Conservation (phyloP, 1,284 basidiomycete genomes). For the Boletus albobrunnescens region DNA sequence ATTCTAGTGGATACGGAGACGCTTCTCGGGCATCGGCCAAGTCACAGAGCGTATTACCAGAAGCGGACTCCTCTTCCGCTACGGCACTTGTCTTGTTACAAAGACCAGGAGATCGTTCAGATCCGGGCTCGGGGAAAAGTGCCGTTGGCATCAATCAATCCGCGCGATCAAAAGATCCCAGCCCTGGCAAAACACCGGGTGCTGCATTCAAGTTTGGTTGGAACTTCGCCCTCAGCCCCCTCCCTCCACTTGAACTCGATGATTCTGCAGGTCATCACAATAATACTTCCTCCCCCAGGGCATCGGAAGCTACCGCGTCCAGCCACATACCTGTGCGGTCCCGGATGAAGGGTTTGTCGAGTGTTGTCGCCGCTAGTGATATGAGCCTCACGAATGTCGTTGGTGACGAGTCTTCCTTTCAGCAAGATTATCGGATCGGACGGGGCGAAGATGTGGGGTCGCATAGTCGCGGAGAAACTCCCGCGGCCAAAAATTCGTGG, state of each 20-base stretch:
- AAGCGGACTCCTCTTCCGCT: neutral
- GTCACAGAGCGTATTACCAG: slow-evolving; percentile 1
- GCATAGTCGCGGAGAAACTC: slow-evolving; percentile 27
- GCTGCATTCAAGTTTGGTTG: slow-evolving; percentile 39
- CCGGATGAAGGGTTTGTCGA: slow-evolving; percentile 24
- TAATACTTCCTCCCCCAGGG: slow-evolving; percentile 21
- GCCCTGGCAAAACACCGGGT: slow-evolving; percentile 18
- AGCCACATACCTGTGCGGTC: slow-evolving; percentile 49
- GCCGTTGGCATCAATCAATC: neutral
- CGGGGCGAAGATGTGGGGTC: slow-evolving; percentile 32
- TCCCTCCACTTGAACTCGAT: slow-evolving; percentile 41
- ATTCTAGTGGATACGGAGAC: slow-evolving; percentile 12
- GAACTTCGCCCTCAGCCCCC: slow-evolving; percentile 37
- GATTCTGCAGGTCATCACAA: slow-evolving; percentile 29
- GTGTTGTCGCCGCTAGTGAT: slow-evolving; percentile 16
- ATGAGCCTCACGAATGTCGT: slow-evolving; percentile 29
- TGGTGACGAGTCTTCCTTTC: slow-evolving; percentile 20
- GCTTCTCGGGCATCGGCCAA: slow-evolving; percentile 5
- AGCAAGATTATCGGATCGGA: slow-evolving; percentile 31
- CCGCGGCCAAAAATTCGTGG: slow-evolving; percentile 18
- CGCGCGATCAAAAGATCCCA: slow-evolving; percentile 6
- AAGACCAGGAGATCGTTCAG: slow-evolving; percentile 4
- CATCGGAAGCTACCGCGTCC: slow-evolving; percentile 19
- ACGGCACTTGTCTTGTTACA: slow-evolving; percentile 1
- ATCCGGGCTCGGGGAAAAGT: slow-evolving; percentile 1